These are phyloP conservation scores for Corymbia maculata DNA, from an alignment of 345 rosid species.

Conservation along the genomic window DNA sequence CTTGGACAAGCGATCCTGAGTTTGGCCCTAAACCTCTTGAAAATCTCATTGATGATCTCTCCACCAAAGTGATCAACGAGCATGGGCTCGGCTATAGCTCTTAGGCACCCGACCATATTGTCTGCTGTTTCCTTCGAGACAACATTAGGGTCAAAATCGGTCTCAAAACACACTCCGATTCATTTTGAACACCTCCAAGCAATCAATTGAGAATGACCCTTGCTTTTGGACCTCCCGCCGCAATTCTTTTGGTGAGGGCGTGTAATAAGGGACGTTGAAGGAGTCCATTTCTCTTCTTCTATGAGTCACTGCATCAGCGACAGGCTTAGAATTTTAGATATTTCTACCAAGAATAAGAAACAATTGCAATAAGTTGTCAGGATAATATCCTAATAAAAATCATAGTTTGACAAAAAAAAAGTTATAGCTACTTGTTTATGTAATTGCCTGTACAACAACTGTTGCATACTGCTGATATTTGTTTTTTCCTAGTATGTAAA, in stretches of 20 bases:
- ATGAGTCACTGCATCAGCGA: constrained; percentile 23
- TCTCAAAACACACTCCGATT: constrained; percentile 15
- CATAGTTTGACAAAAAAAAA: too few relatives aligned
- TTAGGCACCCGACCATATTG: constrained; percentile 19
- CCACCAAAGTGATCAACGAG: constrained; percentile 33
- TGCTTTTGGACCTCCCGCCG: constrained; percentile 13
- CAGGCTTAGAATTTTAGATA: neutral
- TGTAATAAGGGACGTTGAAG: constrained; percentile 42
- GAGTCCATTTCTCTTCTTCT: constrained; percentile 27
- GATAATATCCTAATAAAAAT: neutral
- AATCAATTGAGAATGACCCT: constrained; percentile 30
- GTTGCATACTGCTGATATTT: neutral
- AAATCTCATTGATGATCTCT: constrained; percentile 10
- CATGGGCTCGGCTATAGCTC: constrained; percentile 46
- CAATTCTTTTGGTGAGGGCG: constrained; percentile 38
- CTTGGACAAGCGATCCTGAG: neutral
- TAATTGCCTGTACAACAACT: neutral
- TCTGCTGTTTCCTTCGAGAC: constrained; percentile 7
- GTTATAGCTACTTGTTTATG: neutral
- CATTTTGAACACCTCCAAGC: constrained; percentile 19
- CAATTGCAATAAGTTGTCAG: neutral
- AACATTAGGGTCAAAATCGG: neutral
- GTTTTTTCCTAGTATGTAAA: neutral
- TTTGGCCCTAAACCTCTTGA: neutral
- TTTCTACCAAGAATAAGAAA: neutral